Percentiles rank a stretch among this genome's conserved stretches.
Conservation (phyloP, 177 flowering plant species). For the Tripterygium wilfordii region DNA sequence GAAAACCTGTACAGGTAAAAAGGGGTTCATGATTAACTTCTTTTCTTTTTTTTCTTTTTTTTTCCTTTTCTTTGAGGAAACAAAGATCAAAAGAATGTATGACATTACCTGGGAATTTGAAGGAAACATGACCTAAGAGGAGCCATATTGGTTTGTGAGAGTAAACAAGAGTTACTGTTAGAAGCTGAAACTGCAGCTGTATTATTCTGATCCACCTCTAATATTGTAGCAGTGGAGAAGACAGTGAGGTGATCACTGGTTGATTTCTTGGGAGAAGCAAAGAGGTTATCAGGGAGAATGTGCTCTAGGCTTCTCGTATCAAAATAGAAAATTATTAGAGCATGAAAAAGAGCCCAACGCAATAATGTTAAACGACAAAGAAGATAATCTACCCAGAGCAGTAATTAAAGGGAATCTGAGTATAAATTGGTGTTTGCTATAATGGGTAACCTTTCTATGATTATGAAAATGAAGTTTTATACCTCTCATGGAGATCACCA, state of each 20-base stretch:
- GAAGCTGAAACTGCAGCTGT: constrained; percentile 18
- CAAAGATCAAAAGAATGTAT: not conserved
- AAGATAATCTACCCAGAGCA: not conserved
- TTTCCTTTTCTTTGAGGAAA: too few species aligned
- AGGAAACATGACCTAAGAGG: constrained; percentile 35
- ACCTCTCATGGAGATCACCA: constrained; percentile 47
- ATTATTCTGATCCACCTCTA: constrained; percentile 18
- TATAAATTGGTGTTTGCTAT: not conserved
- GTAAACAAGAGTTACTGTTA: constrained; percentile 13
- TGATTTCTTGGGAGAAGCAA: constrained; percentile 46
- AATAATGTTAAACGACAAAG: not conserved
- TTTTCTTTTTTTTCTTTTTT: not conserved
- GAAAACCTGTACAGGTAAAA: constrained; percentile 13
- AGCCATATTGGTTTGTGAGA: constrained; percentile 20
- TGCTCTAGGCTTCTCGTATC: constrained; percentile 35
- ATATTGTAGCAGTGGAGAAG: constrained; percentile 9
- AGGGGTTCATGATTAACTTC: not conserved
- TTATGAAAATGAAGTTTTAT: not conserved
- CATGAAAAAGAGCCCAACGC: not conserved
- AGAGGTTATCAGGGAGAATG: constrained; percentile 56
- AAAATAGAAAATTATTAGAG: not conserved
- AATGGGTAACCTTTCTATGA: not conserved
- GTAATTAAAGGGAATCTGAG: not conserved
- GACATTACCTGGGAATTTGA: constrained; percentile 40
- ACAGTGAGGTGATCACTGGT: constrained; percentile 19